phyloP scores from a whole-genome alignment of 257 asterid species.

The Hygrophila difformis region DNA sequence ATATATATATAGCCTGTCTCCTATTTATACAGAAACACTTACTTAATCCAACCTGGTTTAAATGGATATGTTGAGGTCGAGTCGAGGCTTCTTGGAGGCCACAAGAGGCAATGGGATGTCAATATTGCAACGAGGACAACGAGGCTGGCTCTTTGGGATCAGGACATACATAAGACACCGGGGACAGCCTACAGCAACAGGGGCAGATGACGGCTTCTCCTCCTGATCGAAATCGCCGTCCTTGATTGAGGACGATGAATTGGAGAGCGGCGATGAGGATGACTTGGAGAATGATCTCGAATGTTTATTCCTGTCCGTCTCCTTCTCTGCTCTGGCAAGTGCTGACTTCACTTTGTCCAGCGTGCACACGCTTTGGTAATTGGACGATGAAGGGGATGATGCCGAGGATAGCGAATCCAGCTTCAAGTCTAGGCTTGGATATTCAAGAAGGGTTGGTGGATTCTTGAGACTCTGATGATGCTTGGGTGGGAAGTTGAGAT shows the following conservation, averaged over 20 bases:
- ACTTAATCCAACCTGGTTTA: conserved; percentile 15
- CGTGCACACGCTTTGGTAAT: conserved; percentile 77
- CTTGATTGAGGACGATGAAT: conserved; percentile 57
- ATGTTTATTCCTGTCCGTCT: conserved; percentile 42
- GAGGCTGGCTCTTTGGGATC: conserved; percentile 40
- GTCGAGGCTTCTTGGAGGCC: conserved; percentile 46
- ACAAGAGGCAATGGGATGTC: conserved; percentile 47
- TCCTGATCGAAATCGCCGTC: conserved; percentile 36
- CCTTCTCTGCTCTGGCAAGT: conserved; percentile 67
- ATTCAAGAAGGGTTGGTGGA: not conserved
- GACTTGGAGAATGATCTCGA: conserved; percentile 48
- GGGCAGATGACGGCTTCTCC: conserved; percentile 27
- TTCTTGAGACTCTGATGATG: not conserved
- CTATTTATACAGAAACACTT: too few relatives aligned
- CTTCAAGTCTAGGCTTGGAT: not conserved
- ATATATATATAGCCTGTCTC: too few relatives aligned
- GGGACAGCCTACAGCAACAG: conserved; percentile 77
- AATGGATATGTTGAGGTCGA: conserved; percentile 65
- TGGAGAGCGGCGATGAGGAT: conserved; percentile 42
- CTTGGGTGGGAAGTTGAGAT: conserved; percentile 65
- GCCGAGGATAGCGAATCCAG: not conserved
- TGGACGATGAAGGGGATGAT: conserved; percentile 17
- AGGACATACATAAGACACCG: conserved; percentile 61
- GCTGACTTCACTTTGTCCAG: conserved; percentile 83
- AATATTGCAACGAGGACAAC: conserved; percentile 61